Conservation (phyloP, 2,329 filamentous ascomycete species). For the Fusarium pininemorale region DNA sequence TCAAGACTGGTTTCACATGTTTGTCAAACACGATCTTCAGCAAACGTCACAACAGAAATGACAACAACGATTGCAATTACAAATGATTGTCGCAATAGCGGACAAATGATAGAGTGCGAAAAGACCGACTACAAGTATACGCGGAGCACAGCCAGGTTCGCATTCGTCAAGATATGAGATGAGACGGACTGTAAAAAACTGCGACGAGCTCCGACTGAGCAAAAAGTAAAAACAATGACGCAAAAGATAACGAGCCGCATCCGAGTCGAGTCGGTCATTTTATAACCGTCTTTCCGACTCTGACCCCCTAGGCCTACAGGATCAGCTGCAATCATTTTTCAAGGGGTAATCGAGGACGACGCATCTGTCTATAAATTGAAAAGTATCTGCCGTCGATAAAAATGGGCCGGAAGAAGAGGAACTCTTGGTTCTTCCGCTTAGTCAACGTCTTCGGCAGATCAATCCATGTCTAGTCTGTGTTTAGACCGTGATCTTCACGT, state of each 20-base stretch:
- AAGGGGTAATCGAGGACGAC: neutral
- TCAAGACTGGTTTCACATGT: neutral
- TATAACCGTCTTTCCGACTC: neutral
- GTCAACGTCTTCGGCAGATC: neutral
- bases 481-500: neutral
- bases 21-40: neutral
- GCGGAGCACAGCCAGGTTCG: neutral
- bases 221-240: neutral
- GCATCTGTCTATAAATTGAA: neutral
- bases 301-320: neutral
- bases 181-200: neutral
- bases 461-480: neutral
- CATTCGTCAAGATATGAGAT: neutral
- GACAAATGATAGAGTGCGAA: neutral
- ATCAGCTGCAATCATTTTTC: neutral
- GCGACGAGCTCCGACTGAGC: neutral
- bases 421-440: neutral
- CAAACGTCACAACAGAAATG: neutral
- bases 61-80: neutral
- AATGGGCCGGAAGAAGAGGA: slow-evolving; percentile 4
- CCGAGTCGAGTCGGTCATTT: neutral
- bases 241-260: neutral
- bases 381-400: neutral
- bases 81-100: neutral
- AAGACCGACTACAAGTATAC: neutral